Conservation (phyloP, 176 grass and related monocot species). For the Microstegium vimineum region DNA sequence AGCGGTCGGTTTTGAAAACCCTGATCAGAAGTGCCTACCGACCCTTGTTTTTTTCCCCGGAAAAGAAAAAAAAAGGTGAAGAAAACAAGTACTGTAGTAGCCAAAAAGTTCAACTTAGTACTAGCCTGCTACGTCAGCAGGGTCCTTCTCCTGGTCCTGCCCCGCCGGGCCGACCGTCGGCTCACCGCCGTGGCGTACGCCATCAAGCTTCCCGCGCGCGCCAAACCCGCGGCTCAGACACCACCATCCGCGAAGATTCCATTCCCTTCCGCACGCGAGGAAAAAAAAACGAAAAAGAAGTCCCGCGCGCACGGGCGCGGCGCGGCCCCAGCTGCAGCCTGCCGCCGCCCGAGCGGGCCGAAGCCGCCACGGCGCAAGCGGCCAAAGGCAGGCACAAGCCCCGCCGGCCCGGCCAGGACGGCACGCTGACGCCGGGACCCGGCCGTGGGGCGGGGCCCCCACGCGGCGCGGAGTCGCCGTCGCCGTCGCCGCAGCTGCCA, state of each 20-base stretch:
- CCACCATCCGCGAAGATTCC: conserved; percentile 38
- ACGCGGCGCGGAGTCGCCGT: not conserved
- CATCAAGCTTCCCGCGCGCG: conserved; percentile 15
- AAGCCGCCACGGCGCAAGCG: conserved; percentile 9
- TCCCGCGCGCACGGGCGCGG: not conserved
- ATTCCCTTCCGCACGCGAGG: not conserved
- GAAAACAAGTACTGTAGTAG: not conserved
- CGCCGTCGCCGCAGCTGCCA: conserved; percentile 28
- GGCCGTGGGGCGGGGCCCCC: no score
- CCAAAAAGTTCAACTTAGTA: not conserved
- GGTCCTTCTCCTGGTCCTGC: not conserved
- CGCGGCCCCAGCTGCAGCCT: not conserved
- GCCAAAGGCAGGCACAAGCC: not conserved
- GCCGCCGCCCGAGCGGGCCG: conserved; percentile 1
- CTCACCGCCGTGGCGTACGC: not conserved
- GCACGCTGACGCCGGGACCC: not conserved
- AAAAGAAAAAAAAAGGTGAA: not conserved
- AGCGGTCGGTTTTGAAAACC: no score
- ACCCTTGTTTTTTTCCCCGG: not conserved
- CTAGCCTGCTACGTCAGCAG: not conserved
- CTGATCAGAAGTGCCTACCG: not conserved
- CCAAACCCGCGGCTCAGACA: conserved; percentile 19
- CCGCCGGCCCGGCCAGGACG: not conserved
- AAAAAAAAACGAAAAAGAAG: not conserved
- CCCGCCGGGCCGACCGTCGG: not conserved